phyloP scores from a whole-genome alignment of 805 yeast genomes.

The Citeromyces matritensis region DNA sequence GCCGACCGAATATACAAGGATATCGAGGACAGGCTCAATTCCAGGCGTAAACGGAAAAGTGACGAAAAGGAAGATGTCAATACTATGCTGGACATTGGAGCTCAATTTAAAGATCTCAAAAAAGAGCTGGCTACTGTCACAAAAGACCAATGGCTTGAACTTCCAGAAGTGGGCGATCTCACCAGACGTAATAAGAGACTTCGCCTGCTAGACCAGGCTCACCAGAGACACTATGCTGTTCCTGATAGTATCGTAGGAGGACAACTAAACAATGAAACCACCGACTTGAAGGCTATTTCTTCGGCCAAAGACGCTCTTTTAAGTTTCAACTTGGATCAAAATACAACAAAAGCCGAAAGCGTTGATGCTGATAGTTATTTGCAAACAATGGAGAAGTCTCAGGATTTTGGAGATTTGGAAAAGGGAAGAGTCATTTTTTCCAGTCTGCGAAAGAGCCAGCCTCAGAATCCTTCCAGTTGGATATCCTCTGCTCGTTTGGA shows the following conservation, averaged over 20 bases:
- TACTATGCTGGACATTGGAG: slow-evolving; percentile 19
- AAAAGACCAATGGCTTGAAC: slow-evolving; percentile 59
- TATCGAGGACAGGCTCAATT: slow-evolving; percentile 41
- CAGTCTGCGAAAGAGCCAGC: slow-evolving; percentile 61
- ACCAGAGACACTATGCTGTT: slow-evolving; percentile 64
- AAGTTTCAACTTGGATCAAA: slow-evolving; percentile 33
- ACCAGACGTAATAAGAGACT: slow-evolving; percentile 68
- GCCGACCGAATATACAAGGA: slow-evolving; percentile 58
- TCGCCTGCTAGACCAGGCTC: slow-evolving; percentile 43
- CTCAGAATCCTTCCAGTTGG: slow-evolving; percentile 67
- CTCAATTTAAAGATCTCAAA: slow-evolving; percentile 59
- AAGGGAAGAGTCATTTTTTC: slow-evolving; percentile 45
- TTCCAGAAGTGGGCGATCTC: slow-evolving; percentile 84
- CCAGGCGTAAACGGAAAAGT: slow-evolving; percentile 7
- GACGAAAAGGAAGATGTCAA: slow-evolving; percentile 7
- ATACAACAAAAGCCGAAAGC: slow-evolving; percentile 8
- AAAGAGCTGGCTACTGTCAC: slow-evolving; percentile 41
- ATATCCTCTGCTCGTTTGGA: slow-evolving; percentile 77
- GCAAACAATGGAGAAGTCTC: slow-evolving; percentile 11
- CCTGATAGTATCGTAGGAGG: slow-evolving; percentile 53
- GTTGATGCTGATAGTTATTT: slow-evolving; percentile 25
- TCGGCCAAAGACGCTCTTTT: slow-evolving; percentile 50
- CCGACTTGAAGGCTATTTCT: slow-evolving; percentile 33
- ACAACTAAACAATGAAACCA: slow-evolving; percentile 11
- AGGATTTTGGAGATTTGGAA: slow-evolving; percentile 36